Percentiles rank a stretch among this genome's conserved stretches.
phyloP scores from a whole-genome alignment of 768 basidiomycete species.

The Termitomyces sp. region DNA sequence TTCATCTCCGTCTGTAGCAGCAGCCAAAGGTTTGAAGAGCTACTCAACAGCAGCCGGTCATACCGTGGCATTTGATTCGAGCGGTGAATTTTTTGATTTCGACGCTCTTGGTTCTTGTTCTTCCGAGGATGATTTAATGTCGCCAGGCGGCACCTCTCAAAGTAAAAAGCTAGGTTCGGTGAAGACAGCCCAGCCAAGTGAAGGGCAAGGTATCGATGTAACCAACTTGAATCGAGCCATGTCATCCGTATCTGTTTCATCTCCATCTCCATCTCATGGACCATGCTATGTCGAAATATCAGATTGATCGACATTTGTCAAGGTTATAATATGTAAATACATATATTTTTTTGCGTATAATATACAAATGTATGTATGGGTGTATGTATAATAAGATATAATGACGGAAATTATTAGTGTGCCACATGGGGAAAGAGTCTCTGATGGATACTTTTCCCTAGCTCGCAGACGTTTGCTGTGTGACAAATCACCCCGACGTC shows the following conservation, averaged over 20 bases:
- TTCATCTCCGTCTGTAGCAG: not conserved
- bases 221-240: conserved; percentile 4
- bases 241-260: conserved; percentile 14
- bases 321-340: not conserved
- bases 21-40: not conserved
- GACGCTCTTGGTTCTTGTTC: conserved; percentile 8
- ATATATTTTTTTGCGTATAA: not conserved
- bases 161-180: not conserved
- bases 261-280: conserved; percentile 3
- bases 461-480: conserved; percentile 34
- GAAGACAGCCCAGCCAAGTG: not conserved
- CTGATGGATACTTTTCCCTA: conserved; percentile 39
- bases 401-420: not conserved
- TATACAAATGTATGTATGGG: not conserved
- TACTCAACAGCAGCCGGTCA: conserved; percentile 4
- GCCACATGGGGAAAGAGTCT: conserved; percentile 1
- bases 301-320: conserved; percentile 8
- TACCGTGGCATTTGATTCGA: conserved; percentile 7
- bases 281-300: conserved; percentile 15
- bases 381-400: not conserved
- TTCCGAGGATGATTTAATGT: conserved; percentile 3
- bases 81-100: conserved; percentile 21
- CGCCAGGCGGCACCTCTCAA: not conserved
- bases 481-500: conserved; percentile 64
- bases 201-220: not conserved